phyloP scores from a whole-genome alignment of 2,329 filamentous ascomycete genomes.

The Claviceps purpurea region DNA sequence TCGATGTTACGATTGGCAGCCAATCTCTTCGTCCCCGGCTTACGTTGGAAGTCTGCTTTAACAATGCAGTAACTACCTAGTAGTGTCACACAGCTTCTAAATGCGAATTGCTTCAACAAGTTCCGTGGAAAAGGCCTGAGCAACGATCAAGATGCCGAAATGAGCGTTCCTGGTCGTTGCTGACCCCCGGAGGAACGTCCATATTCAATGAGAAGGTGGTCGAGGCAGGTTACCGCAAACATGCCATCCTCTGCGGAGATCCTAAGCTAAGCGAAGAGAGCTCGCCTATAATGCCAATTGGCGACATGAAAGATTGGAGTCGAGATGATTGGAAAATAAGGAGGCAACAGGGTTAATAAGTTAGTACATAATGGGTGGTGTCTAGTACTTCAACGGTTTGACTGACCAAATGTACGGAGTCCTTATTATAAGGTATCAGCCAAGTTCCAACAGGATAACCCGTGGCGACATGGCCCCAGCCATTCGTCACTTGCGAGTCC shows the following conservation, averaged over 20 bases:
- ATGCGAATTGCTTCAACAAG: background rate
- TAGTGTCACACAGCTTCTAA: background rate
- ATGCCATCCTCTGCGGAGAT: constrained; percentile 9
- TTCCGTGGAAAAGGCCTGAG: background rate
- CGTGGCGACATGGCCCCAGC: too few species aligned
- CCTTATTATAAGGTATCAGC: too few species aligned
- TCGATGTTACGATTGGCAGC: background rate
- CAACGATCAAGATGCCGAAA: constrained; percentile 3
- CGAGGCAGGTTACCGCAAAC: constrained; percentile 8
- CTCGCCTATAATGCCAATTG: constrained; percentile 3
- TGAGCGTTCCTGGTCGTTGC: constrained; percentile 18
- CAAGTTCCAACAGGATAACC: too few species aligned
- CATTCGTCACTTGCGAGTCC: too few species aligned
- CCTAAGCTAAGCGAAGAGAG: background rate
- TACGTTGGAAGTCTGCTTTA: background rate
- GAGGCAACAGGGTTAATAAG: background rate
- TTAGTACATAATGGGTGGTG: background rate
- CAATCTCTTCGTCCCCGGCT: background rate
- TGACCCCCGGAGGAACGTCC: background rate
- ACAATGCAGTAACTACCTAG: too few species aligned
- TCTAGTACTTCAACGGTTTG: background rate
- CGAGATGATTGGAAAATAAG: background rate
- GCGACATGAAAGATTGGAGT: background rate
- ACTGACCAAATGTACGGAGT: too few species aligned
- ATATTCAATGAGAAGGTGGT: background rate